Evolutionary conservation across 495 filamentous ascomycete species (phyloP), one percentile per base, ranked within the genome.

Genomic region (Daldinia loculata): DNA sequence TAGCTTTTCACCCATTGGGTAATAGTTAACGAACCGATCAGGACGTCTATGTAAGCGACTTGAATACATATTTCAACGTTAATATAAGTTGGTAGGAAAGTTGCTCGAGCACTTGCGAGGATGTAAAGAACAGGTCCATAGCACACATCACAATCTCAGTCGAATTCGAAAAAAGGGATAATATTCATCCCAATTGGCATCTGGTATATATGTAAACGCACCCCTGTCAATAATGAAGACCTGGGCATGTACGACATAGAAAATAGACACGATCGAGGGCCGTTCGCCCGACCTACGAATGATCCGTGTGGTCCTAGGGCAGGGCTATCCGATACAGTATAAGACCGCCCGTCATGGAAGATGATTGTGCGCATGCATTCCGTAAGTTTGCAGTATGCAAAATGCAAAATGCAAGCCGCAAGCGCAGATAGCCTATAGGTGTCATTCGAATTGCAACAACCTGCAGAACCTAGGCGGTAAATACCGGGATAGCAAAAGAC

Each of bases 241-340:
- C 43, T 55, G 11, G 65, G 26, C 12, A 62, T 68, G 61, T 65
- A 72, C 65, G 65, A 61, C 69, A 72, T 72, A 66, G 51, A 38
- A 63, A 55, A 66, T 57, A 61, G 61, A 62, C 66, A 63, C 45
- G 66, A 32, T 72, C 62, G 38, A 48, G 15, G 66, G 70, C 70
- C 70, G 61, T 63, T 73, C 66, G 58, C 48, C 70, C 70, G 70
- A 17, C 57, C 61, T 29, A 27, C 12, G 9, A 57, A 43, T 66
- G 17, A 69, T 52, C 36, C 15, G 65, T 67, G 63, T 55, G 27
- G 45, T 63, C 30, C 30, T 50, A 3, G 24, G 24, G 24, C 8
- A 65, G 39, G 52, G 56, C 60, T 64, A 56, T 73, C 70, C 62
- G 62, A 69, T 65, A n/a, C n/a, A n/a, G n/a, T n/a, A 62, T 73